Evolutionary conservation across 768 basidiomycete genomes (phyloP).

Genomic region (Naganishia friedmannii): DNA sequence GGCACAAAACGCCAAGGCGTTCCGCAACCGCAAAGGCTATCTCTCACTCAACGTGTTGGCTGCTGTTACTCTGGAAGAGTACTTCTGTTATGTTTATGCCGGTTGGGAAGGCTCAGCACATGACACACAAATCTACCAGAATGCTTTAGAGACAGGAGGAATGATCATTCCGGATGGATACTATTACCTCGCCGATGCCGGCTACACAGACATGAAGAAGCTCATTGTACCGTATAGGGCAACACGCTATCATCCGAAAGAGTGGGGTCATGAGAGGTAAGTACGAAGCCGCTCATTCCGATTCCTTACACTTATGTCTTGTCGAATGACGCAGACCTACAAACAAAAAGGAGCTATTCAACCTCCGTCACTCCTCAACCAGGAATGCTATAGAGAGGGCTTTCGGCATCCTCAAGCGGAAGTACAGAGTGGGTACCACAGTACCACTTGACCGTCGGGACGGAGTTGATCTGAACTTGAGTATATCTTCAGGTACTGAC

Average conservation of each 20-base stretch:
- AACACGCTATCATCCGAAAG: slow-evolving; percentile 50
- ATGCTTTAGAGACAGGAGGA: neutral
- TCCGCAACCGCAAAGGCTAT: slow-evolving; percentile 14
- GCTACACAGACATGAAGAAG: slow-evolving; percentile 40
- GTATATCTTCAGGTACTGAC: slow-evolving; percentile 2
- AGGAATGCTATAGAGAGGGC: slow-evolving; percentile 43
- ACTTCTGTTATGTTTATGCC: slow-evolving; percentile 2
- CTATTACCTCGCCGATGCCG: slow-evolving; percentile 53
- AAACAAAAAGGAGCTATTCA: slow-evolving; percentile 42
- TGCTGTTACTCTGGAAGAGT: neutral
- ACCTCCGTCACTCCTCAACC: slow-evolving; percentile 39
- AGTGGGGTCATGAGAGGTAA: slow-evolving; percentile 34
- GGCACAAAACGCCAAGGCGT: neutral
- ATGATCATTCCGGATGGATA: slow-evolving; percentile 5
- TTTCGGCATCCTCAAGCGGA: slow-evolving; percentile 41
- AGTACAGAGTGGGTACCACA: slow-evolving; percentile 24
- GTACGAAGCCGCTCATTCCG: too few relatives aligned
- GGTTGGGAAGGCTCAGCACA: slow-evolving; percentile 20
- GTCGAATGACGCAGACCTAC: slow-evolving; percentile 7
- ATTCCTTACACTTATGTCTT: too few relatives aligned
- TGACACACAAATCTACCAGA: neutral
- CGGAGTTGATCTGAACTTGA: slow-evolving; percentile 1
- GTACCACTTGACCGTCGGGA: slow-evolving; percentile 10
- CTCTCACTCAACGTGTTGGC: slow-evolving; percentile 13
- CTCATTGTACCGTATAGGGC: slow-evolving; percentile 48